phyloP scores from a whole-genome alignment of 2,329 filamentous ascomycete species.

The Sphaerostilbella broomeana region DNA sequence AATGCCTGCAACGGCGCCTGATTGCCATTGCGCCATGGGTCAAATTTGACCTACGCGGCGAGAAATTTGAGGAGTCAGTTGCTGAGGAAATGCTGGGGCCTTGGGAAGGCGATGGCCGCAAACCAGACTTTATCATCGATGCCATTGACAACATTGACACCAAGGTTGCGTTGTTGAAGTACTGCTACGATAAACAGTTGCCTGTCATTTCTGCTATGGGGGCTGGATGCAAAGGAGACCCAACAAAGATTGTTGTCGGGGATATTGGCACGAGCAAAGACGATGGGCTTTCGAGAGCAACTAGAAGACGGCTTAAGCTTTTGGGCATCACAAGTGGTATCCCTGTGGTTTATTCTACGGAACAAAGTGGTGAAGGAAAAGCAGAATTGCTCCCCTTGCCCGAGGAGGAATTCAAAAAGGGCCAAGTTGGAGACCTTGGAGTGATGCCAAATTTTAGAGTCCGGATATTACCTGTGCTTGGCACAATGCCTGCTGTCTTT shows the following conservation, averaged over 20 bases:
- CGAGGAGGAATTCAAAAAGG: conserved; percentile 83
- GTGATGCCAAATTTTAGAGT: conserved; percentile 90
- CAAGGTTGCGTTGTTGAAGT: conserved; percentile 84
- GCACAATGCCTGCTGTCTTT: conserved; percentile 96
- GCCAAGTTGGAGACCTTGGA: conserved; percentile 76
- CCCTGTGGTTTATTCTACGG: conserved; percentile 85
- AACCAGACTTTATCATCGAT: conserved; percentile 86
- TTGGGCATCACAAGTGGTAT: conserved; percentile 78
- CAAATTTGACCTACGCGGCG: conserved; percentile 75
- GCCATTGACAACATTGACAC: conserved; percentile 98
- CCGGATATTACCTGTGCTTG: conserved; percentile 87
- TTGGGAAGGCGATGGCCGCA: conserved; percentile 54
- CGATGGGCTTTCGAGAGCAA: conserved; percentile 80
- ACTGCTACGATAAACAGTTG: conserved; percentile 71
- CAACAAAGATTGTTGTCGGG: conserved; percentile 78
- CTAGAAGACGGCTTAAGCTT: conserved; percentile 69
- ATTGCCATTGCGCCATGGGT: conserved; percentile 90
- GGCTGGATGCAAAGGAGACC: conserved; percentile 84
- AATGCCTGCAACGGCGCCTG: conserved; percentile 70
- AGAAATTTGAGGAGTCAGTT: conserved; percentile 67
- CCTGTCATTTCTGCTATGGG: conserved; percentile 94
- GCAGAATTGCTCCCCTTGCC: conserved; percentile 79
- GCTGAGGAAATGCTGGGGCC: conserved; percentile 61
- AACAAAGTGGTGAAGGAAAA: conserved; percentile 85
- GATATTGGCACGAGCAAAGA: conserved; percentile 86